Evolutionary conservation across 1,284 basidiomycete genomes (phyloP).

Genomic region (Uromyces viciae-fabae): DNA sequence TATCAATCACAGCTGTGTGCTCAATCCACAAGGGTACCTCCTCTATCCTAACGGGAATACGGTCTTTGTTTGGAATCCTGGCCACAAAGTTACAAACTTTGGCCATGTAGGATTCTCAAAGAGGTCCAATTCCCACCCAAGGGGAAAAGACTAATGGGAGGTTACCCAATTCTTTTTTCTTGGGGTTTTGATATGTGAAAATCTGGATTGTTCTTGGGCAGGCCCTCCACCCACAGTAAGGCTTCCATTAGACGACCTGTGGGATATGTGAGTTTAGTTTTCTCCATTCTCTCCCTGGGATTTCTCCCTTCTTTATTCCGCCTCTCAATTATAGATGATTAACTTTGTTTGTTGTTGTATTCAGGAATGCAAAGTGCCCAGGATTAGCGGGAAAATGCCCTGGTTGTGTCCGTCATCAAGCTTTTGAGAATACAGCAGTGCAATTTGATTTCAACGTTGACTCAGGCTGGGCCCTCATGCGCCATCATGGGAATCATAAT

Average conservation of each 20-base stretch:
- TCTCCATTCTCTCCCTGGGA: not conserved
- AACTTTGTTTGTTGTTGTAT: not conserved
- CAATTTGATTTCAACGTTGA: not conserved
- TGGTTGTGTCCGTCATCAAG: not conserved
- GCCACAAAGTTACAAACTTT: not conserved
- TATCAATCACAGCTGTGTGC: not conserved
- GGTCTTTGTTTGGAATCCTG: not conserved
- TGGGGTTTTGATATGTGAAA: not conserved
- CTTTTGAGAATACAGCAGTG: not conserved
- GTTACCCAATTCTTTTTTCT: not conserved
- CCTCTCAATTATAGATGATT: not conserved
- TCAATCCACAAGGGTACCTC: not conserved
- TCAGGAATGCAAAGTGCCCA: not conserved
- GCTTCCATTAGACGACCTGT: not conserved
- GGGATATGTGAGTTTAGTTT: not conserved
- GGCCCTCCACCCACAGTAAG: not conserved
- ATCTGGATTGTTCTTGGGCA: not conserved
- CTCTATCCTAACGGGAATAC: slow-evolving; percentile 8
- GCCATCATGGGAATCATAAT: slow-evolving; percentile 1
- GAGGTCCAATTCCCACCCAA: not conserved
- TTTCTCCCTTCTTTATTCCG: not conserved
- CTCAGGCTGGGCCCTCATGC: not conserved
- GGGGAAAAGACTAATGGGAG: not conserved
- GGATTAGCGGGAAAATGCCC: not conserved
- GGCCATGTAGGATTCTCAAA: not conserved